Evolutionary conservation across 2,329 filamentous ascomycete species (phyloP).

Genomic region (Fusarium palustre): DNA sequence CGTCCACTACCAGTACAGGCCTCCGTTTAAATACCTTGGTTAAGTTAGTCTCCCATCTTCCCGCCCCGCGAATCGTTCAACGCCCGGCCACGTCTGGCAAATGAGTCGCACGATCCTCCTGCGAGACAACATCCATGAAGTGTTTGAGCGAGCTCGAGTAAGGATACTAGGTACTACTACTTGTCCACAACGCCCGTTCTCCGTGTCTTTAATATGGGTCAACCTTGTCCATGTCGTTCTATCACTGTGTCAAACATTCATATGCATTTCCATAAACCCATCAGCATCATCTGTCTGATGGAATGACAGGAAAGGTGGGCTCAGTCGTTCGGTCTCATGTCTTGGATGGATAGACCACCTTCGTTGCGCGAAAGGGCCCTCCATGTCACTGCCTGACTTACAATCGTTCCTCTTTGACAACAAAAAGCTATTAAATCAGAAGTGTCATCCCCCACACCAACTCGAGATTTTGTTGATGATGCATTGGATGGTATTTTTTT

Average conservation of each 20-base stretch:
- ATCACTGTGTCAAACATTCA: constrained; percentile 13
- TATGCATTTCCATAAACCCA: not conserved
- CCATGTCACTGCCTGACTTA: constrained; percentile 24
- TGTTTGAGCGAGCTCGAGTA: constrained; percentile 29
- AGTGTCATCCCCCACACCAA: not conserved
- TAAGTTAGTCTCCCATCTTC: constrained; percentile 31
- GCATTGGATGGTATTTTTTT: not conserved
- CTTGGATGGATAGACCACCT: constrained; percentile 33
- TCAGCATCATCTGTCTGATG: constrained; percentile 4
- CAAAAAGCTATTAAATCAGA: constrained; percentile 2
- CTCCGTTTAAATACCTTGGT: constrained; percentile 40
- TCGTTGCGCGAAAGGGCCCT: constrained; percentile 39
- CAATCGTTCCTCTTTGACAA: not conserved
- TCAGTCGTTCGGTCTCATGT: constrained; percentile 9
- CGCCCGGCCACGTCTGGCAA: not conserved
- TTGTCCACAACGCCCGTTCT: not conserved
- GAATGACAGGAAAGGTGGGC: constrained; percentile 4
- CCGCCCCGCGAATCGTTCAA: constrained; percentile 16
- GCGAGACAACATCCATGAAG: constrained; percentile 21
- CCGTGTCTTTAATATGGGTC: not conserved
- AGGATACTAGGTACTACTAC: constrained; percentile 20
- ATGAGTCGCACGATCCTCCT: constrained; percentile 37
- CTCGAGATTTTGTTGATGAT: not conserved
- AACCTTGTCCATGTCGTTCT: constrained; percentile 9
- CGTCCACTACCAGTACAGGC: constrained; percentile 13